A percentile compares a stretch with the other conserved stretches of the same genome.
Conservation (phyloP, 352 stramenopile species). For the Peronospora destructor region DNA sequence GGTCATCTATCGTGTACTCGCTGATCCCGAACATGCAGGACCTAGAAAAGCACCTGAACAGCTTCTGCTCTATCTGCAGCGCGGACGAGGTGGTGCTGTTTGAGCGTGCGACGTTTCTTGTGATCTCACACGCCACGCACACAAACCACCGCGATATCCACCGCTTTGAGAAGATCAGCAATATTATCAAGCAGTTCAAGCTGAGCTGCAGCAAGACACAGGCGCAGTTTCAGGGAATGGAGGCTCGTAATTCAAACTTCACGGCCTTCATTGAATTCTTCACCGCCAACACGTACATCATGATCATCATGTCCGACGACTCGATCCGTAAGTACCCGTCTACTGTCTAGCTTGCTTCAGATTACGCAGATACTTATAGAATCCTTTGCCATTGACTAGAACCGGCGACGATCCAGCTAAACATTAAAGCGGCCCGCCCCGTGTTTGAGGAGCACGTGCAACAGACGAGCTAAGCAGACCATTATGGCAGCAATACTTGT, state of each 20-base stretch:
- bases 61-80: slow-evolving; percentile 96
- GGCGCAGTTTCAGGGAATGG: slow-evolving; percentile 97
- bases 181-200: slow-evolving; percentile 99
- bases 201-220: slow-evolving; percentile 97
- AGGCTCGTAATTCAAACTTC: slow-evolving; percentile 96
- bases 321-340: slow-evolving; percentile 53
- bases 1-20: slow-evolving; percentile 98
- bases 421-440: slow-evolving; percentile 93
- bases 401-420: slow-evolving; percentile 92
- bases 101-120: slow-evolving; percentile 97
- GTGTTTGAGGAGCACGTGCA: slow-evolving; percentile 91
- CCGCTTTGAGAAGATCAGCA: slow-evolving; percentile 99
- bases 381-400: slow-evolving; percentile 36
- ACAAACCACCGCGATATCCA: slow-evolving; percentile 92
- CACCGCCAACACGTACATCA: slow-evolving; percentile 98
- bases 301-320: slow-evolving; percentile 95
- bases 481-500: not conserved
- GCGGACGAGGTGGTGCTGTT: slow-evolving; percentile 97
- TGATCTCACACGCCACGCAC: slow-evolving; percentile 94
- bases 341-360: not conserved
- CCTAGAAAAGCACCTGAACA: slow-evolving; percentile 93
- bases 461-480: not conserved
- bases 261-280: slow-evolving; percentile 98
- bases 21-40: slow-evolving; percentile 98
- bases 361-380: slow-evolving; percentile 1